Percentiles rank a stretch among this genome's conserved stretches.
Conservation (phyloP, 2,329 filamentous ascomycete species). For the Penicillium oxalicum region DNA sequence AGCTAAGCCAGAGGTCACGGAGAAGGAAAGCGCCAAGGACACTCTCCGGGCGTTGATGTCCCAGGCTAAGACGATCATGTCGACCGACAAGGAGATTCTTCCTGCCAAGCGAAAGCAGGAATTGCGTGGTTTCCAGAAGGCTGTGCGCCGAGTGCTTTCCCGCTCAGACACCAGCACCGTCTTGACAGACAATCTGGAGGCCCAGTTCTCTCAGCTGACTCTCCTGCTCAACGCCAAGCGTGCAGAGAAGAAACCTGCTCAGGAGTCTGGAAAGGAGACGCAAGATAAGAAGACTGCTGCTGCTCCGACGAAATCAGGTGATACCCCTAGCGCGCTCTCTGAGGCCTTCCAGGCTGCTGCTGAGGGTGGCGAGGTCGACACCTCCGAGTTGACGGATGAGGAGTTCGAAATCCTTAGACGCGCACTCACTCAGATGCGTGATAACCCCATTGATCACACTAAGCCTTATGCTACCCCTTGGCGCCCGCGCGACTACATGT, state of each 20-base stretch:
- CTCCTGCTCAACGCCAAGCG: slow-evolving; percentile 42
- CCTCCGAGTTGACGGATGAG: slow-evolving; percentile 44
- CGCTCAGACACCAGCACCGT: slow-evolving; percentile 44
- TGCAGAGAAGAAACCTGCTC: slow-evolving; percentile 22
- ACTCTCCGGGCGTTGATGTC: slow-evolving; percentile 51
- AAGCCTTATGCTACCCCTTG: slow-evolving; percentile 93
- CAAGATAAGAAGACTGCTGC: slow-evolving; percentile 5
- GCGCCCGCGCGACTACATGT: slow-evolving; percentile 80
- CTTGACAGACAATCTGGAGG: slow-evolving; percentile 46
- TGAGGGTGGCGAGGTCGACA: slow-evolving; percentile 32
- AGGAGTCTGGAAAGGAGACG: slow-evolving; percentile 18
- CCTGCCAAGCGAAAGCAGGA: slow-evolving; percentile 68
- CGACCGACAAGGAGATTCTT: slow-evolving; percentile 47
- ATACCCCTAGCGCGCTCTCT: slow-evolving; percentile 24
- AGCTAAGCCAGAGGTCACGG: slow-evolving; percentile 21
- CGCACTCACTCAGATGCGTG: slow-evolving; percentile 59
- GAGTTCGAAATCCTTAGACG: slow-evolving; percentile 43
- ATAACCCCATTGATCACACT: slow-evolving; percentile 68
- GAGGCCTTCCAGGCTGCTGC: slow-evolving; percentile 30
- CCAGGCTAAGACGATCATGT: slow-evolving; percentile 57
- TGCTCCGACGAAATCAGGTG: slow-evolving; percentile 13
- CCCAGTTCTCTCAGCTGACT: slow-evolving; percentile 51
- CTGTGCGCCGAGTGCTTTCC: slow-evolving; percentile 58
- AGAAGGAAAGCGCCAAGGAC: slow-evolving; percentile 38
- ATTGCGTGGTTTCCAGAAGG: slow-evolving; percentile 64